Evolutionary conservation across 495 filamentous ascomycete species (phyloP), one percentile per base, ranked within the genome.

Genomic region (Coniosporium apollinis): DNA sequence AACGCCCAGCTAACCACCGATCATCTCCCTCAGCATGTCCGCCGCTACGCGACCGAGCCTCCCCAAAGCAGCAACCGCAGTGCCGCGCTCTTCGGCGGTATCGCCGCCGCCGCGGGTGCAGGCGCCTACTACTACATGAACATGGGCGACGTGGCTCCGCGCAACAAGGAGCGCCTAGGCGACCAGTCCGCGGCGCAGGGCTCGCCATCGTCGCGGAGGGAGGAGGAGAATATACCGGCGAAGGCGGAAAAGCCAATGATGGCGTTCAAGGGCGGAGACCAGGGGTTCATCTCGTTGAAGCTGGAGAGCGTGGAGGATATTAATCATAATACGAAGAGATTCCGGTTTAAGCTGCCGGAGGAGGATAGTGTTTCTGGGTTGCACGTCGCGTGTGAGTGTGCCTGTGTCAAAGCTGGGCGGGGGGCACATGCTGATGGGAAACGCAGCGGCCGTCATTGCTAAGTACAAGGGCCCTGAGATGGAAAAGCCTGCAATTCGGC

Each of bases 241-340:
- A 29, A 33, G 13, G 19, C 41, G 2, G 30, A 38, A 28, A 26
- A 26, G 24, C 38, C 44, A 6, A 74, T 72, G 53, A 46, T 55
- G 31, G 65, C 79, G 21, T 81, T 97, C 56, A 78, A 65, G 13
- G 91, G 87, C 38, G 82, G 85, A 28, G 79, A 86, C 32, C 74
- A 89, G 58, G 86, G 83, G 47, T 92, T 80, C 58, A 56, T 93
- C 28, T 69, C 71, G 41, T 70, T 92, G 43, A 72, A 76, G 62
- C 67, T 97, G 29, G 72, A 82, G 28, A 69, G 73, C n/a, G 67
- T 82, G 43, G 77, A 83, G 59, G 48, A 54, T 10, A 55, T 93
- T 58, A 92, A 78, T 61, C 74, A 79, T 62, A 93, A 93, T 66
- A 85, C 83, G 38, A 94, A 94, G 75, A 67, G 63, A 30, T 61